phyloP scores from a whole-genome alignment of 805 yeast species.

The Candida boleticola region DNA sequence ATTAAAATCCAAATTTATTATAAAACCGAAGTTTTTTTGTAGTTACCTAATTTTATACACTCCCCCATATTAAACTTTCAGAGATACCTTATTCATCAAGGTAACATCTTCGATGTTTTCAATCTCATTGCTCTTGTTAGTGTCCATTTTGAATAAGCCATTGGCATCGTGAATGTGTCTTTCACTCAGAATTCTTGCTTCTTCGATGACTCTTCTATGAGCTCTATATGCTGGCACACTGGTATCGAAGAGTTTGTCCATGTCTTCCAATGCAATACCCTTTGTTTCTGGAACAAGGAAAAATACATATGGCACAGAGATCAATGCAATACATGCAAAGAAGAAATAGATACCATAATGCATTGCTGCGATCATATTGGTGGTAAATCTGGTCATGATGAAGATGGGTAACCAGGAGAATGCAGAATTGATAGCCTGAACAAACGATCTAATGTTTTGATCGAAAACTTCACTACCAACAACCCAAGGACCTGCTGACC shows the following conservation, averaged over 20 bases:
- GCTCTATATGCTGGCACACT: slow-evolving; percentile 23
- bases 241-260: slow-evolving; percentile 22
- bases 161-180: slow-evolving; percentile 11
- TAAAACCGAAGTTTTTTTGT: too few relatives aligned
- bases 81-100: slow-evolving; percentile 3
- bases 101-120: slow-evolving; percentile 17
- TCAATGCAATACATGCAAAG: slow-evolving; percentile 31
- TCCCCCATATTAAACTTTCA: too few relatives aligned
- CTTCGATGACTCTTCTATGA: slow-evolving; percentile 16
- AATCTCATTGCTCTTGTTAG: slow-evolving; percentile 16
- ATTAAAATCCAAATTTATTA: too few relatives aligned
- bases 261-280: slow-evolving; percentile 31
- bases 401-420: slow-evolving; percentile 40
- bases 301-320: slow-evolving; percentile 36
- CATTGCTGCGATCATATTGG: slow-evolving; percentile 34
- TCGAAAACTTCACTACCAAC: slow-evolving; percentile 40
- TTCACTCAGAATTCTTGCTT: slow-evolving; percentile 11
- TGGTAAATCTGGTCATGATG: slow-evolving; percentile 34
- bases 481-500: slow-evolving; percentile 43
- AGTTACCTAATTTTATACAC: too few relatives aligned
- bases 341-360: slow-evolving; percentile 36
- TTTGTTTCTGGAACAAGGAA: slow-evolving; percentile 38
- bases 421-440: slow-evolving; percentile 40
- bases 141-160: slow-evolving; percentile 19
- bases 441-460: slow-evolving; percentile 39